These are phyloP conservation scores for Kwoniella dendrophila DNA, from an alignment of 768 basidiomycete species.

Conservation along the genomic window DNA sequence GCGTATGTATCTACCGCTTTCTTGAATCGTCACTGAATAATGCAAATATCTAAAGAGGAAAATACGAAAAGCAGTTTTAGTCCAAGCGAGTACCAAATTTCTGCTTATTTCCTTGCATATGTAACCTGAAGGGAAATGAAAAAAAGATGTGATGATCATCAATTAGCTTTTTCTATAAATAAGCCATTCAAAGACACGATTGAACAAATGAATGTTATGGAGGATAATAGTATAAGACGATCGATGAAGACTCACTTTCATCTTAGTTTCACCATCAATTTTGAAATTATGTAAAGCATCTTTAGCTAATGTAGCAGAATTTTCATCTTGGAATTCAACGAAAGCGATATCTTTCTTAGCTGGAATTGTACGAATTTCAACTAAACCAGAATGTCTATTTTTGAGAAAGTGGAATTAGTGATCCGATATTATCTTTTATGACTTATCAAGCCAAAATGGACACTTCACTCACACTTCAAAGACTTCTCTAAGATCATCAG, in stretches of 20 bases:
- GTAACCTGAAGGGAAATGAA: too few species aligned
- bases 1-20: too few species aligned
- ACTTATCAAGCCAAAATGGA: too few species aligned
- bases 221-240: background rate
- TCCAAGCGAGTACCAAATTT: too few species aligned
- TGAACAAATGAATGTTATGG: too few species aligned
- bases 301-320: conserved; percentile 83
- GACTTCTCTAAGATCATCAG: conserved; percentile 84
- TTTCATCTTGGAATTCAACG: conserved; percentile 95
- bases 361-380: conserved; percentile 98
- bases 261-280: conserved; percentile 95
- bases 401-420: too few species aligned
- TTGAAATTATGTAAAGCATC: conserved; percentile 98
- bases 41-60: too few species aligned
- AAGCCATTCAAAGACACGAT: too few species aligned
- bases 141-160: background rate
- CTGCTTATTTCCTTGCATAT: conserved; percentile 46
- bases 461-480: conserved; percentile 83
- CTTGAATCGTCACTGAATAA: too few species aligned
- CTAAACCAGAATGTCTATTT: conserved; percentile 81
- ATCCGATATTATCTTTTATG: too few species aligned
- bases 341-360: conserved; percentile 97
- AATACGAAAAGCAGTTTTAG: too few species aligned
- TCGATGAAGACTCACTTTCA: conserved; percentile 68
- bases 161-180: background rate